phyloP scores from a whole-genome alignment of 2,329 filamentous ascomycete species.

The Gliomastix tumulicola region DNA sequence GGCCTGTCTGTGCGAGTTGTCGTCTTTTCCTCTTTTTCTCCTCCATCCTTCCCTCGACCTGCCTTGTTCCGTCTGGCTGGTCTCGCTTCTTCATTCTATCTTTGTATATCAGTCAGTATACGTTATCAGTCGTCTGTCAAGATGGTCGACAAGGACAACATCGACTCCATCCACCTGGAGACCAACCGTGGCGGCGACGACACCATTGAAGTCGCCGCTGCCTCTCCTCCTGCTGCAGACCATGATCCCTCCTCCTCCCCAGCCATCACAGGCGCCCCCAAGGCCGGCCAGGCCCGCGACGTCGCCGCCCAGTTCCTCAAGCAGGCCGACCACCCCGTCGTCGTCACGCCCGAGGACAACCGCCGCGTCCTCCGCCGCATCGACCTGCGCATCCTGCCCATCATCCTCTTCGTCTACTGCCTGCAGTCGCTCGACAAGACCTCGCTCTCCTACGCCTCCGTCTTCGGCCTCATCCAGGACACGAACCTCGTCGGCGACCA shows the following conservation, averaged over 20 bases:
- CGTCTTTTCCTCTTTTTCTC: too few species aligned
- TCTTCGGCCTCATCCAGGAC: slow-evolving; percentile 53
- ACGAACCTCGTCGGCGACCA: slow-evolving; percentile 38
- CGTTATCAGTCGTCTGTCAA: too few species aligned
- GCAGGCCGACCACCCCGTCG: slow-evolving; percentile 32
- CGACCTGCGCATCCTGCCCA: slow-evolving; percentile 39
- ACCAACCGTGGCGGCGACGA: not conserved
- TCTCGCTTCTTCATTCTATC: too few species aligned
- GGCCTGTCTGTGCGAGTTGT: too few species aligned
- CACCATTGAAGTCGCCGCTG: not conserved
- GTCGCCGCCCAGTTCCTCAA: slow-evolving; percentile 42
- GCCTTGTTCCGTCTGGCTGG: too few species aligned
- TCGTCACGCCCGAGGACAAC: slow-evolving; percentile 45
- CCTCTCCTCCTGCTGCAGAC: too few species aligned
- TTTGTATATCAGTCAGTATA: too few species aligned
- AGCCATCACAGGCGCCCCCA: slow-evolving; percentile 1
- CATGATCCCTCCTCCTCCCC: too few species aligned
- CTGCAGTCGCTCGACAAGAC: slow-evolving; percentile 20
- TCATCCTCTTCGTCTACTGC: slow-evolving; percentile 46
- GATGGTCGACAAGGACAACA: not conserved
- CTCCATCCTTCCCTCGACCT: too few species aligned
- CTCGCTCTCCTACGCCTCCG: slow-evolving; percentile 51
- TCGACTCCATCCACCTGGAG: slow-evolving; percentile 3
- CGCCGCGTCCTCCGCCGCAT: slow-evolving; percentile 36
- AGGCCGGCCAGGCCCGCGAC: slow-evolving; percentile 19